These are phyloP conservation scores for Candida takata DNA, from an alignment of 805 yeast species.

Conservation along the genomic window DNA sequence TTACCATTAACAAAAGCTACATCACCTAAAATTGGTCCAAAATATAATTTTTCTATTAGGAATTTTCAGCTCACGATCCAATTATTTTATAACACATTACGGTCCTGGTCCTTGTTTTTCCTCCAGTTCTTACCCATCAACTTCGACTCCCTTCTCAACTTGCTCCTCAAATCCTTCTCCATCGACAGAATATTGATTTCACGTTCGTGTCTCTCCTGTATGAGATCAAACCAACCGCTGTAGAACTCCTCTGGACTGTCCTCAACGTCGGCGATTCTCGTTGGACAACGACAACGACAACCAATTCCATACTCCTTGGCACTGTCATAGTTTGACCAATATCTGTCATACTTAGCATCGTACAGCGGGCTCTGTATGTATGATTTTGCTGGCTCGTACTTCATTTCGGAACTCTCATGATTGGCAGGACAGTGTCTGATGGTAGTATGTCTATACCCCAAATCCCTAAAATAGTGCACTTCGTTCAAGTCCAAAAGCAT, in stretches of 20 bases:
- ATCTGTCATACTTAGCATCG: slow-evolving; percentile 17
- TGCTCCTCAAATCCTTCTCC: not conserved
- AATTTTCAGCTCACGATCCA: too few relatives aligned
- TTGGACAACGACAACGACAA: slow-evolving; percentile 81
- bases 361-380: slow-evolving; percentile 23
- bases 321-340: slow-evolving; percentile 27
- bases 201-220: slow-evolving; percentile 7
- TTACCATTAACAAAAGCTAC: too few relatives aligned
- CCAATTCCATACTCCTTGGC: slow-evolving; percentile 52
- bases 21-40: too few relatives aligned
- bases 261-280: slow-evolving; percentile 45
- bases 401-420: slow-evolving; percentile 38
- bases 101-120: too few relatives aligned
- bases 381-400: slow-evolving; percentile 28
- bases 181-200: not conserved
- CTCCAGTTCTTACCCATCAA: not conserved
- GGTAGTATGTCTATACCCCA: slow-evolving; percentile 81
- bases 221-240: slow-evolving; percentile 39
- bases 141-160: not conserved
- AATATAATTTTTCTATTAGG: too few relatives aligned
- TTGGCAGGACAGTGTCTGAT: slow-evolving; percentile 80
- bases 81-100: too few relatives aligned
- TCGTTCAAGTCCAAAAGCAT: slow-evolving; percentile 62
- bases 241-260: slow-evolving; percentile 47
- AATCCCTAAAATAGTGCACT: slow-evolving; percentile 85